Percentiles rank a stretch among this genome's conserved stretches.
phyloP scores from a whole-genome alignment of 2,329 filamentous ascomycete species.

The Allantophomopsis lycopodina region DNA sequence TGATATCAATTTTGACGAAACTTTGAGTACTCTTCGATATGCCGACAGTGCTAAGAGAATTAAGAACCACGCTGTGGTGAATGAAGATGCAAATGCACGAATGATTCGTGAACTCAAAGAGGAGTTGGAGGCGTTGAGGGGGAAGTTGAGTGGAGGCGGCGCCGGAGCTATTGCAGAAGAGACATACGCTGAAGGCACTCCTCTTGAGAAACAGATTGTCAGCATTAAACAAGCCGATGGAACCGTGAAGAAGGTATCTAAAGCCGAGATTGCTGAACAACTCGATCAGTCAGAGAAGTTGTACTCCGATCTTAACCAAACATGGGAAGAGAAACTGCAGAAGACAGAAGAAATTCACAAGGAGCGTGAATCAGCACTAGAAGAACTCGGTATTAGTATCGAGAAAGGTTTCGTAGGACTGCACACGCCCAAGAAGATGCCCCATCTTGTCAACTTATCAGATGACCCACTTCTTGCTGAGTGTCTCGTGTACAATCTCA shows the following conservation, averaged over 20 bases:
- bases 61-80: slow-evolving; percentile 99
- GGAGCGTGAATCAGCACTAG: slow-evolving; percentile 84
- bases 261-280: slow-evolving; percentile 95
- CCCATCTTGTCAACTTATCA: slow-evolving; percentile 95
- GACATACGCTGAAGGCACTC: slow-evolving; percentile 83
- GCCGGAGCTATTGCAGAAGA: slow-evolving; percentile 53
- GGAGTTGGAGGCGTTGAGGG: slow-evolving; percentile 71
- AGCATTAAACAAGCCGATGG: slow-evolving; percentile 83
- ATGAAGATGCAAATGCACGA: slow-evolving; percentile 95
- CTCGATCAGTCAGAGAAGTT: slow-evolving; percentile 93
- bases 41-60: slow-evolving; percentile 97
- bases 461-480: slow-evolving; percentile 87
- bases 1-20: slow-evolving; percentile 98
- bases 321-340: slow-evolving; percentile 91
- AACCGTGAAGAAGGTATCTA: slow-evolving; percentile 84
- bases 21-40: slow-evolving; percentile 86
- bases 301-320: slow-evolving; percentile 91
- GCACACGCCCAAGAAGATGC: slow-evolving; percentile 97
- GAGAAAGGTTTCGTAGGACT: slow-evolving; percentile 95
- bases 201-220: slow-evolving; percentile 89
- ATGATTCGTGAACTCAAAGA: slow-evolving; percentile 99
- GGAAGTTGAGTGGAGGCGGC: slow-evolving; percentile 58
- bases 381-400: slow-evolving; percentile 96
- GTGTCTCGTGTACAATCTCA: slow-evolving; percentile 95
- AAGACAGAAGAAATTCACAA: slow-evolving; percentile 98